Evolutionary conservation across 2,329 filamentous ascomycete species (phyloP).

Genomic region (Endoconidiophora laricicola): DNA sequence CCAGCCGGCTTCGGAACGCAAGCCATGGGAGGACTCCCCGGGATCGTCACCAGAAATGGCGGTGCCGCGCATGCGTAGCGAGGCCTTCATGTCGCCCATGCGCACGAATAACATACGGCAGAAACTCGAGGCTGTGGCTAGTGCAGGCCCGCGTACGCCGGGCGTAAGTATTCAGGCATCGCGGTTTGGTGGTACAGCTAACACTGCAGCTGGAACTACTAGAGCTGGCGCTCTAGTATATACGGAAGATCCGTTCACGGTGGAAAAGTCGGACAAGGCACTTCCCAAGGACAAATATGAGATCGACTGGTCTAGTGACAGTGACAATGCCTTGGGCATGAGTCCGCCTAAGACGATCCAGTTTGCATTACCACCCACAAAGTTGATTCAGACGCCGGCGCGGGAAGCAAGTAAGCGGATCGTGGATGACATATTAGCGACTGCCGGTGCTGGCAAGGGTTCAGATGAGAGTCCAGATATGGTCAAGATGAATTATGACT

Average conservation of each 20-base stretch:
- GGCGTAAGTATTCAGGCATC: slow-evolving; percentile 69
- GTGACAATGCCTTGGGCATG: slow-evolving; percentile 52
- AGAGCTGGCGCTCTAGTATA: background rate
- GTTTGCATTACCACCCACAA: slow-evolving; percentile 56
- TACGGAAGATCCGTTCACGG: slow-evolving; percentile 26
- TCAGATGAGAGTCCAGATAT: slow-evolving; percentile 47
- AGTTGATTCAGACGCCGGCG: slow-evolving; percentile 66
- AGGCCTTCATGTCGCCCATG: slow-evolving; percentile 66
- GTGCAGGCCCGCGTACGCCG: slow-evolving; percentile 46
- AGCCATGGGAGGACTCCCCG: slow-evolving; percentile 27
- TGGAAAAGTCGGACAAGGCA: slow-evolving; percentile 14
- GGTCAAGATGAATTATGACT: slow-evolving; percentile 47
- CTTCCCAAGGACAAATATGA: slow-evolving; percentile 29
- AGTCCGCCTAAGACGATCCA: slow-evolving; percentile 91
- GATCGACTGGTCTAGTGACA: slow-evolving; percentile 60
- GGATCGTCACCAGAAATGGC: slow-evolving; percentile 63
- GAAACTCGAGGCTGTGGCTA: slow-evolving; percentile 25
- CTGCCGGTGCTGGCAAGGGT: slow-evolving; percentile 47
- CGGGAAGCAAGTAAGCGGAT: slow-evolving; percentile 67
- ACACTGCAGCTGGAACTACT: background rate
- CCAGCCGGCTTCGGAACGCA: background rate
- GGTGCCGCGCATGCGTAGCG: slow-evolving; percentile 66
- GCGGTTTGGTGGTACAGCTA: background rate
- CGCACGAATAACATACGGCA: slow-evolving; percentile 26
- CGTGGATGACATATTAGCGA: slow-evolving; percentile 62